A percentile compares a stretch with the other conserved stretches of the same genome.
These are phyloP conservation scores for Xylaria sp. DNA, from an alignment of 2,329 filamentous ascomycete genomes.

Conservation along the genomic window DNA sequence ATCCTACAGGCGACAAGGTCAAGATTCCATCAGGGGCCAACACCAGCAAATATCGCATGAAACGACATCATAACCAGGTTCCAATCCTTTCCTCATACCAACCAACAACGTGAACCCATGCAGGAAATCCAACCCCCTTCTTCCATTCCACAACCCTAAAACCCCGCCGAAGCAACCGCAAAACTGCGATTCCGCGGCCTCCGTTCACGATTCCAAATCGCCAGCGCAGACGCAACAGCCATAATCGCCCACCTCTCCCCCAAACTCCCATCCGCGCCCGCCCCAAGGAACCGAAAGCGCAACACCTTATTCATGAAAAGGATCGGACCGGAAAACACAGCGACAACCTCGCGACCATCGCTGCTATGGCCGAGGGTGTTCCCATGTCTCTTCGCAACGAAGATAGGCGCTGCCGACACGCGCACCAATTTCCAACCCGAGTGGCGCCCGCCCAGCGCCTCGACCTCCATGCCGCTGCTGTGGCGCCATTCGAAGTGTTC, in stretches of 20 bases:
- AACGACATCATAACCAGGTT: neutral
- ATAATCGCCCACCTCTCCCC: slow-evolving; percentile 41
- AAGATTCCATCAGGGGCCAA: no score
- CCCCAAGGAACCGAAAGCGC: slow-evolving; percentile 39
- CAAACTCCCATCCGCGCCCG: slow-evolving; percentile 35
- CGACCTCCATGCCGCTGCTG: slow-evolving; percentile 34
- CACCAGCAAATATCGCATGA: no score
- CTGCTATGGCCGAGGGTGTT: slow-evolving; percentile 15
- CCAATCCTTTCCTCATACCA: neutral
- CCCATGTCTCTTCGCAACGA: neutral
- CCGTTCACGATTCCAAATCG: slow-evolving; percentile 27
- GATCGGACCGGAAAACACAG: slow-evolving; percentile 32
- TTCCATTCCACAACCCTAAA: neutral
- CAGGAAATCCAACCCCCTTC: neutral
- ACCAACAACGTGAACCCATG: neutral
- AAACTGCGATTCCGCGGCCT: neutral
- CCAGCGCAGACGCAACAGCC: slow-evolving; percentile 37
- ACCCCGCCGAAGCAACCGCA: neutral
- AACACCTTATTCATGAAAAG: slow-evolving; percentile 34
- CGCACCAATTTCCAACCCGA: slow-evolving; percentile 41
- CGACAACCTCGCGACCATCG: slow-evolving; percentile 39
- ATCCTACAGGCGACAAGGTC: no score
- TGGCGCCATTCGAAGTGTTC: slow-evolving; percentile 43
- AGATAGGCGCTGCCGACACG: slow-evolving; percentile 13
- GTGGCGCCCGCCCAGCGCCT: slow-evolving; percentile 28